Percentiles rank a stretch among this genome's conserved stretches.
These are phyloP conservation scores for Zymoseptoria passerinii DNA, from an alignment of 2,329 filamentous ascomycete genomes.

Conservation along the genomic window DNA sequence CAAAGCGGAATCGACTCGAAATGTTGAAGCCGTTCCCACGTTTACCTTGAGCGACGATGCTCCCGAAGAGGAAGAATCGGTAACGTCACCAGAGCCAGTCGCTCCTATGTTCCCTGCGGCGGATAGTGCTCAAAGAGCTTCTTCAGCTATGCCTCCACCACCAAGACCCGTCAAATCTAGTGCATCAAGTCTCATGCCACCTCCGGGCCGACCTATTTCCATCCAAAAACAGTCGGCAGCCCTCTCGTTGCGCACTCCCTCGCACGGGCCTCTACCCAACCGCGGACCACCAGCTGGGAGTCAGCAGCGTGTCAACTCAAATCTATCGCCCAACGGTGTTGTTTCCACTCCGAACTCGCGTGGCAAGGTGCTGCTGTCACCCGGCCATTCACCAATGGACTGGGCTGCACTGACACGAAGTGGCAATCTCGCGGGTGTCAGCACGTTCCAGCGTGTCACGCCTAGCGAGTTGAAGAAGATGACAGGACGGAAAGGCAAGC, in stretches of 20 bases:
- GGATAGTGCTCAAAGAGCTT: slow-evolving; percentile 40
- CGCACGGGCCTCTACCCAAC: slow-evolving; percentile 43
- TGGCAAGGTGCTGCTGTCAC: slow-evolving; percentile 70
- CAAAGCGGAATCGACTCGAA: slow-evolving; percentile 19
- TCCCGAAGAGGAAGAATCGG: slow-evolving; percentile 27
- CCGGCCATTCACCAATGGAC: slow-evolving; percentile 89
- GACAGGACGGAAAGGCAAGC: slow-evolving; percentile 70
- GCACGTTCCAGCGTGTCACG: slow-evolving; percentile 61
- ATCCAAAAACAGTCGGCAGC: slow-evolving; percentile 23
- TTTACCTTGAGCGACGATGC: slow-evolving; percentile 25
- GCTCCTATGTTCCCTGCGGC: slow-evolving; percentile 38
- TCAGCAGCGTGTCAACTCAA: slow-evolving; percentile 32
- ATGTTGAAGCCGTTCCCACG: slow-evolving; percentile 18
- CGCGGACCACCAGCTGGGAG: slow-evolving; percentile 34
- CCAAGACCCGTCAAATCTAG: slow-evolving; percentile 14
- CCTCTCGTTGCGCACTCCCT: slow-evolving; percentile 35
- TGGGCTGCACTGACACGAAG: slow-evolving; percentile 77
- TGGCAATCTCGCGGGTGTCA: slow-evolving; percentile 40
- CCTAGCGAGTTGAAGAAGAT: slow-evolving; percentile 69
- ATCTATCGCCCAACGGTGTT: slow-evolving; percentile 25
- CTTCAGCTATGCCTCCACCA: slow-evolving; percentile 29
- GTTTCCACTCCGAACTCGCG: slow-evolving; percentile 36
- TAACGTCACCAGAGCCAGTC: slow-evolving; percentile 6
- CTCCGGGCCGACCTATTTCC: slow-evolving; percentile 17
- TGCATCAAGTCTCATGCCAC: slow-evolving; percentile 20